Base-by-base conservation (phyloP, 2,329 filamentous ascomycete species). In the Dryadomyces sulphureus region DNA sequence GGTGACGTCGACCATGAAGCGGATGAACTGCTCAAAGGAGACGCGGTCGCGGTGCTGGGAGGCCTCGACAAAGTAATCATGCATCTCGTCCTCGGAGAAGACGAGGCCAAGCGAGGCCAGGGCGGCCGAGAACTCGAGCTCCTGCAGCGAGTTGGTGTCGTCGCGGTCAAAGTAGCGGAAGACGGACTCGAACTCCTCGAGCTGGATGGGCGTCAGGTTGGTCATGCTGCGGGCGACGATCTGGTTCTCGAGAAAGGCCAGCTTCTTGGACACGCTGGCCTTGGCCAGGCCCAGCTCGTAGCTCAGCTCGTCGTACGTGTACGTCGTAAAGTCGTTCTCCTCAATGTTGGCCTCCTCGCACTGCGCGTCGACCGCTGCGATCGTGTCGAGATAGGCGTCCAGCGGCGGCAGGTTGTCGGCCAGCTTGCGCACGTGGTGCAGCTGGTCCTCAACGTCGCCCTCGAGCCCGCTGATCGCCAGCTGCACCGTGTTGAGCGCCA, bases 301-400 rank as follows among this genome's bases (percentile, higher is more conserved):
- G 49, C 80, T 79, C 38, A 98, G 73, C 64, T 98, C 92, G 59
- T 98, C 92, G 61, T 96, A 92, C 9, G 90, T 94, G 65, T 96
- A 96, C 8, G 90, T 96, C n/a, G 92, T 98, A 62, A 92, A 96
- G 67, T 98, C 92, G 63, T 98, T 98, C 59, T 98, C 92, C 63
- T 98, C 92, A 52, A 98, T 95, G 61, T 98, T 96, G 51, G 92
- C 92, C 67, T 96, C 90, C 49, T 81, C 76, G 60, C 92, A 98
- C 64, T 94, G 87, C 52, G 79, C 77, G 58, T 95, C 89, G 41
- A 96, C 75, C 11, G 77, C 78, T 14, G 79, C 84, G 58, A 98
- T 95, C 52, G 87, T 84, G 52, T 86, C 80, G 36, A 98, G 73
- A 60, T 93, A 98, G 49, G 84, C 77, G 56, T 95, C 88, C n/a